Percentiles rank a stretch among this genome's conserved stretches.
These are phyloP conservation scores for Petasospora rhodanensis DNA, from an alignment of 1,139 yeast species.

Conservation along the genomic window DNA sequence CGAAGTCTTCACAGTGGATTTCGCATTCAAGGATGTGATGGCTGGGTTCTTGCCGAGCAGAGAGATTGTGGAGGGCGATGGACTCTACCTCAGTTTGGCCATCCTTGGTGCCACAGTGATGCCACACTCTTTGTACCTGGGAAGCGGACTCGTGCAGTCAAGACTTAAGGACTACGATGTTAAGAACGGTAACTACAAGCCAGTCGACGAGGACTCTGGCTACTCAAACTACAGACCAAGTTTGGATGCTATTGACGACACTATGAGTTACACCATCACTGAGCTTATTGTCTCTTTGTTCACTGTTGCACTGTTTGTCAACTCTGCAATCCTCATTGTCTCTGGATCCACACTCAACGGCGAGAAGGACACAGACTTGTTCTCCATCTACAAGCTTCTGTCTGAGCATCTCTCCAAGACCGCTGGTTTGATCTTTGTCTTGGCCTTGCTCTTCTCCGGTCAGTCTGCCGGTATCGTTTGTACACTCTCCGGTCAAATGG, in stretches of 20 bases:
- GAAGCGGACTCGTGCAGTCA: slow-evolving; percentile 74
- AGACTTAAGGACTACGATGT: slow-evolving; percentile 62
- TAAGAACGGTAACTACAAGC: slow-evolving; percentile 39
- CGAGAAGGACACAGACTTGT: slow-evolving; percentile 60
- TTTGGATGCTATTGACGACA: slow-evolving; percentile 58
- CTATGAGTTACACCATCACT: slow-evolving; percentile 58
- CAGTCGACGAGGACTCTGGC: slow-evolving; percentile 23
- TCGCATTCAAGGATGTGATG: slow-evolving; percentile 36
- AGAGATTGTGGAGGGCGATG: slow-evolving; percentile 52
- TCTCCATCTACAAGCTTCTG: slow-evolving; percentile 66
- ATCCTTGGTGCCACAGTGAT: slow-evolving; percentile 79
- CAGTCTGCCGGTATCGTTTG: slow-evolving; percentile 81
- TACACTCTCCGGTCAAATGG: slow-evolving; percentile 78
- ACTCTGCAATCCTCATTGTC: slow-evolving; percentile 68
- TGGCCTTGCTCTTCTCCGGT: slow-evolving; percentile 72
- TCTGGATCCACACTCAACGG: slow-evolving; percentile 66
- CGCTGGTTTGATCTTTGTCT: slow-evolving; percentile 70
- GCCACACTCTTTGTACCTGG: slow-evolving; percentile 76
- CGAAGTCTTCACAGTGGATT: slow-evolving; percentile 50
- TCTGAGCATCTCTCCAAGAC: slow-evolving; percentile 57
- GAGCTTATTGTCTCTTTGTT: slow-evolving; percentile 64
- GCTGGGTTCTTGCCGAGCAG: slow-evolving; percentile 59
- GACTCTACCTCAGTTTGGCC: slow-evolving; percentile 63
- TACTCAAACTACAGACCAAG: slow-evolving; percentile 53
- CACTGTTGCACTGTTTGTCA: slow-evolving; percentile 69